Percentiles rank a stretch among this genome's conserved stretches.
These are phyloP conservation scores for Coffea eugenioides DNA, from an alignment of 257 asterid genomes.

Conservation along the genomic window DNA sequence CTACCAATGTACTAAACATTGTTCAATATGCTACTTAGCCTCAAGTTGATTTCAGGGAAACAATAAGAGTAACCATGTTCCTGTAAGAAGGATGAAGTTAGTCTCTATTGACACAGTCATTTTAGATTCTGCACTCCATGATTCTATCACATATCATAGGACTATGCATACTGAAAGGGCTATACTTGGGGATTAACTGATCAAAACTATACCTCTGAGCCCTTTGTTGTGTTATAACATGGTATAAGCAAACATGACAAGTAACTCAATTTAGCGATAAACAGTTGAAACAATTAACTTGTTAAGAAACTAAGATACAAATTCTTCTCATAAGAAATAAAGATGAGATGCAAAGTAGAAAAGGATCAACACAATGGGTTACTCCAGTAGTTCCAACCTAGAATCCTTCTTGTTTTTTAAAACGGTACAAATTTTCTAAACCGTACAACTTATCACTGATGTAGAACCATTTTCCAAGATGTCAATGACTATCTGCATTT, in stretches of 20 bases:
- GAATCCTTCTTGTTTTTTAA: too few relatives aligned
- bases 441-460: background rate
- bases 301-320: background rate
- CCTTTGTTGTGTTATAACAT: too few relatives aligned
- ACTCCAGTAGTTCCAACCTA: too few relatives aligned
- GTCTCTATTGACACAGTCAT: too few relatives aligned
- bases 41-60: background rate
- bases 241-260: background rate
- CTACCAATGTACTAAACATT: too few relatives aligned
- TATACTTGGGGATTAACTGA: too few relatives aligned
- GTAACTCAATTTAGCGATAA: background rate
- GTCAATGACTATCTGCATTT: background rate
- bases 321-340: background rate
- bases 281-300: background rate
- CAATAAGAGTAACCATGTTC: background rate
- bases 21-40: background rate
- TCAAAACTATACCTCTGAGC: too few relatives aligned
- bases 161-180: too few relatives aligned
- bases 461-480: background rate
- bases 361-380: background rate
- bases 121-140: too few relatives aligned
- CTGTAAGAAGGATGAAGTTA: background rate
- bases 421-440: too few relatives aligned
- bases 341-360: too few relatives aligned
- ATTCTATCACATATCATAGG: too few relatives aligned